Base-by-base conservation (phyloP, 2,329 filamentous ascomycete species). In the Nemania sp. region DNA sequence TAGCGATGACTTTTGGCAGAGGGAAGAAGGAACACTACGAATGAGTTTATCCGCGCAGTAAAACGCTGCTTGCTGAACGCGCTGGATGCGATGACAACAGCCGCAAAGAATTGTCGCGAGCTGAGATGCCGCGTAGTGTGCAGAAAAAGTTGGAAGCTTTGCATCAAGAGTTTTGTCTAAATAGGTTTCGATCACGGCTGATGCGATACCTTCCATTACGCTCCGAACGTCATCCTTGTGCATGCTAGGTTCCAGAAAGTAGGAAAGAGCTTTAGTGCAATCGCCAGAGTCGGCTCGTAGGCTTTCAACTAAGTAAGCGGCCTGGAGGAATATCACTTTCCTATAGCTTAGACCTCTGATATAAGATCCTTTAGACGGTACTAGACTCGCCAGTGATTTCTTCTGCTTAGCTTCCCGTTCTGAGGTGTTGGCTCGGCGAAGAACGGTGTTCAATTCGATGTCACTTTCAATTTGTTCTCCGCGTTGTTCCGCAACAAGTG, bases 191-290 rank as follows among this genome's bases (percentile, higher is more conserved):
- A 98, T 88, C 20, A 94, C 91, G 15, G 89, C 88, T n/a, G 82
- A 79, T 49, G 88, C 85, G 66, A 91, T 86, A 8, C 87, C 86
- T 70, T 90, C 88, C 89, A 91, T 91, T 29, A 86, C 86, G 73
- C 82, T 87, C 77, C 86, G 89, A 60, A 90, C 87, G 59, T 90
- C 88, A 13, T 85, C 85, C 66, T 83, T 87, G 43, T 88, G 85
- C 88, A 91, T 91, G 74, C 93, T 94, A 5, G 94, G 94, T 76
- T 99, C 96, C n/a, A 97, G 84, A 80, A 98, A 99, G 80, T 99
- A 99, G 0, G 90, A 91, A 51, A 98, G 83, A 3, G 94, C 91
- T 76, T 94, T 93, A 26, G 93, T 97, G 79, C 94, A 98, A 77
- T 97, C 92, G 10, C 96, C 96, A 7, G 92, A 88, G 64, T 92